Evolutionary conservation across 164 flowering plant genomes (phyloP), one percentile per base, ranked within the genome.

Genomic region (Vitis cinerea): DNA sequence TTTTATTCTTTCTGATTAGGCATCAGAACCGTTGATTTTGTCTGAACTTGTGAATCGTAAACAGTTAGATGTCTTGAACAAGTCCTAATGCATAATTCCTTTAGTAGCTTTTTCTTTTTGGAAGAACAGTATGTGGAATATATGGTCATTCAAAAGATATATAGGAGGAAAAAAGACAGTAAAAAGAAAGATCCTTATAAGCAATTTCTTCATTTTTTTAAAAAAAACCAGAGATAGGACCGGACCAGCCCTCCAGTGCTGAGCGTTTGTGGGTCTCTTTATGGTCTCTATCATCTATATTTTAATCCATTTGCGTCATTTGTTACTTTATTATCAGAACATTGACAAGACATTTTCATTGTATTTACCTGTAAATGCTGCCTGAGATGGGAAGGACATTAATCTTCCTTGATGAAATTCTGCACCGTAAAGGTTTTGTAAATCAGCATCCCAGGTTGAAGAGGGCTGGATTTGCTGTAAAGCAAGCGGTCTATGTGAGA

Each of bases 391-490:
- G 60, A 81, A 88, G 56, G 80, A 23, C 37, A 77, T 55, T 79
- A 84, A 72, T 81, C 82, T 80, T 71, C 82, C 90, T 75, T 87
- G 93, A 71, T 83, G 84, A 66, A 81, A 76, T 48, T 83, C 91
- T 66, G 80, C 59, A 62, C 53, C 75, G 78, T 82, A 87, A 64
- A 90, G 78, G 77, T 77, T 84, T 61, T 84, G 93, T 67, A 88
- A 64, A 63, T 88, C 94, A 29, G 81, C 74, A 23, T 90, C 97
- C 97, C 94, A 94, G 10, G 77, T 64, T 54, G 85, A 62, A 77
- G 83, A 47, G 12, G 78, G 81, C 61, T 80, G 90, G 37, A 79
- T 68, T 78, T 86, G 89, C 90, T 88, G 90, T 63, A 77, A 50
- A 9, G 16, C 8, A 57, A 75, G 65, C 14, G 12, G 48, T 58